phyloP scores from a whole-genome alignment of 345 rosid species.

The Hibiscus mutabilis region DNA sequence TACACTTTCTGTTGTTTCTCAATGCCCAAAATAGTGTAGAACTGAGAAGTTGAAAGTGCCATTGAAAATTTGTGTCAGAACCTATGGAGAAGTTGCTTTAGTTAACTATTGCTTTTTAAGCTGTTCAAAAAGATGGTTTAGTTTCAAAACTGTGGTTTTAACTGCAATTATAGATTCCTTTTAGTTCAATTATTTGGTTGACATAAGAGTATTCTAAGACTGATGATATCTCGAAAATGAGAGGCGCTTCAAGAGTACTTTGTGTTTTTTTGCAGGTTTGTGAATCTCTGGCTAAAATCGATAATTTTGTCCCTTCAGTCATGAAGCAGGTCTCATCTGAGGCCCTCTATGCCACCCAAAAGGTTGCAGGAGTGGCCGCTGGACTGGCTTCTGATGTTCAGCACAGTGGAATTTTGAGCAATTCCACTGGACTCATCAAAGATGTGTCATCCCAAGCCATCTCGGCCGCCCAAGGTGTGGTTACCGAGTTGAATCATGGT shows the following conservation, averaged over 20 bases:
- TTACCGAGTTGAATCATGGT: slow-evolving; percentile 23
- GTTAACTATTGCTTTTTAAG: background rate
- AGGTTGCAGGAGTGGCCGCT: slow-evolving; percentile 65
- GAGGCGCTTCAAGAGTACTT: background rate
- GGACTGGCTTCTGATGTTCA: slow-evolving; percentile 62
- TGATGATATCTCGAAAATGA: background rate
- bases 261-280: slow-evolving; percentile 44
- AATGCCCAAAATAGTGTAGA: too few relatives aligned
- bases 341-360: slow-evolving; percentile 61
- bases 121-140: background rate
- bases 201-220: background rate
- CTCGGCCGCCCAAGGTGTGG: background rate
- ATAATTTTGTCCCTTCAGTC: slow-evolving; percentile 58
- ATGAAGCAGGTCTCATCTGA: slow-evolving; percentile 69
- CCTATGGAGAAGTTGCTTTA: too few relatives aligned
- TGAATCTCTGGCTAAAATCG: slow-evolving; percentile 58
- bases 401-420: slow-evolving; percentile 54
- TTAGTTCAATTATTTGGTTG: background rate
- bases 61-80: background rate
- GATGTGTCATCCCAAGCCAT: background rate
- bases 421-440: slow-evolving; percentile 41
- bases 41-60: background rate
- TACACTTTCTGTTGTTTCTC: too few relatives aligned
- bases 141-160: background rate
- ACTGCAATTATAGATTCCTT: background rate